A percentile compares a stretch with the other conserved stretches of the same genome.
phyloP scores from a whole-genome alignment of 192 early-diverging fungal genomes.

The Borealophlyctis nickersoniae region DNA sequence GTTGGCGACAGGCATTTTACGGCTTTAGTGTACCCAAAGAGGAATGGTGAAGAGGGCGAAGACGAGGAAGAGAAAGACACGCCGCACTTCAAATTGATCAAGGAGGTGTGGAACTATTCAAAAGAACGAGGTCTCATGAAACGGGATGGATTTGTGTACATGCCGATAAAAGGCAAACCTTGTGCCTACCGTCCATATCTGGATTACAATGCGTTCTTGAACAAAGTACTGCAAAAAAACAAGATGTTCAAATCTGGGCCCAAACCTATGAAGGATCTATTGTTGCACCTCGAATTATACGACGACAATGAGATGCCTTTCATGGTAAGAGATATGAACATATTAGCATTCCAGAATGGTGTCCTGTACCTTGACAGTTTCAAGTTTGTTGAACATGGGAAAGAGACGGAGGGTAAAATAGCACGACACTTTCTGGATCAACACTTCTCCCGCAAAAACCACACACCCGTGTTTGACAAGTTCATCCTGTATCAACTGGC shows the following conservation, averaged over 20 bases:
- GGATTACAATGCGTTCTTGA: slow-evolving; percentile 6
- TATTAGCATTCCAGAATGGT: slow-evolving; percentile 12
- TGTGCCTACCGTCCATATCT: slow-evolving; percentile 9
- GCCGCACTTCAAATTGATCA: slow-evolving; percentile 6
- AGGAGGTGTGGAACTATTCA: background rate
- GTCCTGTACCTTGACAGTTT: background rate
- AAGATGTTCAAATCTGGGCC: slow-evolving; percentile 7
- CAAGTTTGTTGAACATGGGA: slow-evolving; percentile 2
- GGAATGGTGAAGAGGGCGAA: background rate
- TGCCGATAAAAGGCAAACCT: slow-evolving; percentile 8
- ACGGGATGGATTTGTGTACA: slow-evolving; percentile 3
- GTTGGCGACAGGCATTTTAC: slow-evolving; percentile 9
- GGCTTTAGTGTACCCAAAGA: background rate
- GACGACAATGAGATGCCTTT: slow-evolving; percentile 9
- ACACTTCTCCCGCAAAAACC: background rate
- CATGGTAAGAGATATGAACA: slow-evolving; percentile 12
- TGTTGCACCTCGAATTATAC: slow-evolving; percentile 4
- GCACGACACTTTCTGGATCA: slow-evolving; percentile 8
- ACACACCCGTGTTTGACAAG: slow-evolving; percentile 6
- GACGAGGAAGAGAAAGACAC: slow-evolving; percentile 1
- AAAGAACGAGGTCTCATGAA: slow-evolving; percentile 1
- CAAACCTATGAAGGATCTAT: slow-evolving; percentile 5
- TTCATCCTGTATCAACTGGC: slow-evolving; percentile 3
- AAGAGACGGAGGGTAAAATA: background rate
- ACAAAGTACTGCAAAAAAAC: slow-evolving; percentile 8